Percentiles rank a stretch among this genome's conserved stretches.
phyloP scores from a whole-genome alignment of 371 early-diverging fungal species.

The Dentiscutata heterogama region DNA sequence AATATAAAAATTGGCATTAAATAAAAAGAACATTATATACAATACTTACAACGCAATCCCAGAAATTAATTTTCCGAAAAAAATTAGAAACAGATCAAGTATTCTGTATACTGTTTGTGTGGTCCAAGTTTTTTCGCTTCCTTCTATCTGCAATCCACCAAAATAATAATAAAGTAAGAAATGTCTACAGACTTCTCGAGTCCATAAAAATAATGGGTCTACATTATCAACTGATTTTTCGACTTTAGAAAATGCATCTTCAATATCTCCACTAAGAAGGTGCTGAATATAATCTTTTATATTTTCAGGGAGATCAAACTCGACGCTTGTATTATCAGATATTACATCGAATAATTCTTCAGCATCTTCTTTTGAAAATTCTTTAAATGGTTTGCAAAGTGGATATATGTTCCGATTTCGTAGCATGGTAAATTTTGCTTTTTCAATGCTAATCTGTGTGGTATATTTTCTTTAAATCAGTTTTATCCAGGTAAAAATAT shows the following conservation, averaged over 20 bases:
- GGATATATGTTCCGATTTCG: constrained; percentile 22
- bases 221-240: too few species aligned
- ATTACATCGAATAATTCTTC: background rate
- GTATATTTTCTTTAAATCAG: too few species aligned
- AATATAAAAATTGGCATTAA: background rate
- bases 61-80: constrained; percentile 1
- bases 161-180: constrained; percentile 29
- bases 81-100: constrained; percentile 28
- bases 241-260: too few species aligned
- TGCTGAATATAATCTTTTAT: too few species aligned
- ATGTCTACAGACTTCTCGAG: constrained; percentile 11
- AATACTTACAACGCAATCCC: constrained; percentile 19
- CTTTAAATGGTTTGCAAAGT: constrained; percentile 20
- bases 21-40: background rate
- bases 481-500: too few species aligned
- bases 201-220: background rate
- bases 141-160: constrained; percentile 16
- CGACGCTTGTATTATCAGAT: too few species aligned
- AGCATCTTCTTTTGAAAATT: constrained; percentile 6
- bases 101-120: constrained; percentile 22
- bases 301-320: too few species aligned
- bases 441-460: background rate
- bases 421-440: constrained; percentile 2
- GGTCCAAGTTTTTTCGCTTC: constrained; percentile 17
- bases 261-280: too few species aligned